phyloP scores from a whole-genome alignment of 805 yeast genomes.

The Candida qinlingensis region DNA sequence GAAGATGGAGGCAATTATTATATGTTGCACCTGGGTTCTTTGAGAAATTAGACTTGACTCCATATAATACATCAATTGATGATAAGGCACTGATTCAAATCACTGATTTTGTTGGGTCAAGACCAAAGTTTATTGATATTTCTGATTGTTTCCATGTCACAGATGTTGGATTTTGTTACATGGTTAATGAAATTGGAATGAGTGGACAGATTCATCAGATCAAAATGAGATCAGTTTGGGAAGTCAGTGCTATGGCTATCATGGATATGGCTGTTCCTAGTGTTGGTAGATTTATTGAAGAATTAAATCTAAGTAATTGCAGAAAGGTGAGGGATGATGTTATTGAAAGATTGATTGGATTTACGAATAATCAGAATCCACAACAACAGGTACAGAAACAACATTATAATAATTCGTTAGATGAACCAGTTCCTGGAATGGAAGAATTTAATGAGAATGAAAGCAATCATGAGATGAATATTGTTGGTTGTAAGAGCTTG shows the following conservation, averaged over 20 bases:
- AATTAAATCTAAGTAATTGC: conserved; percentile 66
- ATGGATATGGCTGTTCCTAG: conserved; percentile 69
- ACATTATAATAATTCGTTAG: conserved; percentile 7
- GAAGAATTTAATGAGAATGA: conserved; percentile 20
- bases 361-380: conserved; percentile 25
- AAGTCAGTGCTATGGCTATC: conserved; percentile 73
- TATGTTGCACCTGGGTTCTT: conserved; percentile 51
- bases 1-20: conserved; percentile 64
- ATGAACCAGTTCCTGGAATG: conserved; percentile 28
- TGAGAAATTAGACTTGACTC: conserved; percentile 48
- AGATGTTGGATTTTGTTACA: conserved; percentile 66
- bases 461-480: neutral
- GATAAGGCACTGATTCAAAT: conserved; percentile 54
- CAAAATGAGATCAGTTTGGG: conserved; percentile 70
- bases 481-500: conserved; percentile 55
- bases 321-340: conserved; percentile 70
- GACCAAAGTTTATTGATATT: conserved; percentile 56
- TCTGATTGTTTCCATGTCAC: conserved; percentile 75
- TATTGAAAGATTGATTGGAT: conserved; percentile 62
- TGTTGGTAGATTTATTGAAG: conserved; percentile 54
- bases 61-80: conserved; percentile 56
- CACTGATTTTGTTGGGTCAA: conserved; percentile 64
- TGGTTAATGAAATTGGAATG: conserved; percentile 68
- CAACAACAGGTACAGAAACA: neutral
- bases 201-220: conserved; percentile 50